Evolutionary conservation across 805 yeast genomes (phyloP).

Genomic region (Metschnikowia reukaufii): DNA sequence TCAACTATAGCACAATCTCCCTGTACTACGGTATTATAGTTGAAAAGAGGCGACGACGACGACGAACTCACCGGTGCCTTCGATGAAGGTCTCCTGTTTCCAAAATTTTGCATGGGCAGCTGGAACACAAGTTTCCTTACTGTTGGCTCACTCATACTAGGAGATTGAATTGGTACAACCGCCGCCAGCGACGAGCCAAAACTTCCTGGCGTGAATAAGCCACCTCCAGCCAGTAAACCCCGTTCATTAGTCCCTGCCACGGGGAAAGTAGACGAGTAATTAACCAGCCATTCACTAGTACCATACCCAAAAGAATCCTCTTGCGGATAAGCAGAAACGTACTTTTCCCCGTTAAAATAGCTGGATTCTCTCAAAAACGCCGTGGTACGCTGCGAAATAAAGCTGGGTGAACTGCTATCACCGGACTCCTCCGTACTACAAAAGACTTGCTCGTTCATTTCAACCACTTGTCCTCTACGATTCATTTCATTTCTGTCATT

Average conservation of each 20-base stretch:
- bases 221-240: not conserved
- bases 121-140: not conserved
- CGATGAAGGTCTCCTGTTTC: not conserved
- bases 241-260: too few species aligned
- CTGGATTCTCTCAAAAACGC: conserved; percentile 6
- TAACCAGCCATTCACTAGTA: not conserved
- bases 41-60: conserved; percentile 9
- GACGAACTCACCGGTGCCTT: conserved; percentile 3
- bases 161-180: not conserved
- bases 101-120: not conserved
- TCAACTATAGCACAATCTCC: conserved; percentile 31
- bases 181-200: not conserved
- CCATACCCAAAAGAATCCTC: not conserved
- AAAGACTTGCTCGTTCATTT: not conserved
- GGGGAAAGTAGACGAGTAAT: too few species aligned
- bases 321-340: not conserved
- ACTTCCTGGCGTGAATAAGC: not conserved
- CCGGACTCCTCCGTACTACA: not conserved
- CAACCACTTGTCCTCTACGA: not conserved
- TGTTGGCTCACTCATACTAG: not conserved
- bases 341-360: not conserved
- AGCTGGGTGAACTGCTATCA: conserved; percentile 5
- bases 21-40: not conserved
- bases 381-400: conserved; percentile 8
- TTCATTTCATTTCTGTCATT: not conserved